These are phyloP conservation scores for Sporothrix schenckii DNA, from an alignment of 2,329 filamentous ascomycete species.

Conservation along the genomic window DNA sequence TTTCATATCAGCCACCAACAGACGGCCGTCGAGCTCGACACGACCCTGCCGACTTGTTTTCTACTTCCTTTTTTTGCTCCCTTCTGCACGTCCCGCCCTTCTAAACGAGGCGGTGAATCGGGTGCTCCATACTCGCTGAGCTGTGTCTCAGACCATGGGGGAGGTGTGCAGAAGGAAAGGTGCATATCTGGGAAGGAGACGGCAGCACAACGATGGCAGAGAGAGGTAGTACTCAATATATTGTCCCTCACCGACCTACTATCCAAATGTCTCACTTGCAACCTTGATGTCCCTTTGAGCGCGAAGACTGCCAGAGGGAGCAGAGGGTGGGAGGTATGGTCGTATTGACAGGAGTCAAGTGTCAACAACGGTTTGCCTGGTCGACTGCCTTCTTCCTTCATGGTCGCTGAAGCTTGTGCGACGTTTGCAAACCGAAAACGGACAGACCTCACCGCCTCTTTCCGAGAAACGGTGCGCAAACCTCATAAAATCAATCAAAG, in stretches of 20 bases:
- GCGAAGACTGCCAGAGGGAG: background rate
- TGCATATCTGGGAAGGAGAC: constrained; percentile 7
- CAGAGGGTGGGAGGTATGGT: background rate
- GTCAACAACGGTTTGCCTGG: background rate
- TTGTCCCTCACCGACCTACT: background rate
- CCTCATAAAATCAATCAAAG: background rate
- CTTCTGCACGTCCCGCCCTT: background rate
- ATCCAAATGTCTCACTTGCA: constrained; percentile 3
- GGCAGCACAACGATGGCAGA: constrained; percentile 5
- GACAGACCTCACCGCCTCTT: background rate
- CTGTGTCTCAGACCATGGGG: constrained; percentile 11
- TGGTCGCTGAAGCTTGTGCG: background rate
- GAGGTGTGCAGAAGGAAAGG: background rate
- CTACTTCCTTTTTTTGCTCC: background rate
- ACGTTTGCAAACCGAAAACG: background rate
- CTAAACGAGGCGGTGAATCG: constrained; percentile 7
- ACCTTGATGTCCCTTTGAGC: constrained; percentile 14
- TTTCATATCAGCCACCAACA: constrained; percentile 16
- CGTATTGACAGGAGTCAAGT: background rate
- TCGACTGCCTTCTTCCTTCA: background rate
- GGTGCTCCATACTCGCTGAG: constrained; percentile 23
- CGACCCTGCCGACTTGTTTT: background rate
- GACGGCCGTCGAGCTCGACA: background rate
- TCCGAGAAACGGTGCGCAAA: background rate
- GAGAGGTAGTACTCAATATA: background rate